Base-by-base conservation (phyloP, 768 basidiomycete species). In the Albatrellus ellisii region DNA sequence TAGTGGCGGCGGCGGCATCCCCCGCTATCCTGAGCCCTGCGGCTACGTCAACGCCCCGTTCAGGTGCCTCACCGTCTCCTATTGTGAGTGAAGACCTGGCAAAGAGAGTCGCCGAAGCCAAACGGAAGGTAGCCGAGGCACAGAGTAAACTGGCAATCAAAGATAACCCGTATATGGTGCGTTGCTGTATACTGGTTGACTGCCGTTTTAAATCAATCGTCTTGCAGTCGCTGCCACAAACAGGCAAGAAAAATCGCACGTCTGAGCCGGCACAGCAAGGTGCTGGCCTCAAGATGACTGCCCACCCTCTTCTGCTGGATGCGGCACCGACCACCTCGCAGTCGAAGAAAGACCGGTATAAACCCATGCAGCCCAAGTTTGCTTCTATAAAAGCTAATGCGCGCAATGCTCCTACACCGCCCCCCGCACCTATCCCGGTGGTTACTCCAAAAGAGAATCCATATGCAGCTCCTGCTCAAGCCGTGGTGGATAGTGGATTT, bases 311-410 rank as follows among this genome's bases (percentile, higher is more conserved):
- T 18, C 60, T 94, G 20, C 67, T 91, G 27, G 87, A 90, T 34
- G 70, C 66, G 4, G 72, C 79, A 0, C 65, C 73, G 6, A 54
- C 63, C 2, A 63, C 69, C 3, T 72, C 70, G 2, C 79, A 79
- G 60, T 79, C 79, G 21, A 86, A 85, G 62, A 89, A 92, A 59
- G 88, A 95, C 59, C 66, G 84, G 47, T 95, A 95, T 62, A 94
- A 92, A 58, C 90, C 94, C 14, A 97, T 99, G 92, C 91, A 92
- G 49, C 95, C 95, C 38, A 99, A 99, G 61, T 99, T 98, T 59
- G 87, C 92, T 0, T 88, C 89, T 3, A 91, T 94, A 60, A 90
- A 83, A 70, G 85, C 85, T 4, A 92, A 94, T 52, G 72, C 72
- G 7, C 76, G 87, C n/a, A 82, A 77, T 45, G 68, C 68, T 2